A percentile compares a stretch with the other conserved stretches of the same genome.
These are phyloP conservation scores for Neurospora sp. DNA, from an alignment of 495 filamentous ascomycete genomes.

Conservation along the genomic window DNA sequence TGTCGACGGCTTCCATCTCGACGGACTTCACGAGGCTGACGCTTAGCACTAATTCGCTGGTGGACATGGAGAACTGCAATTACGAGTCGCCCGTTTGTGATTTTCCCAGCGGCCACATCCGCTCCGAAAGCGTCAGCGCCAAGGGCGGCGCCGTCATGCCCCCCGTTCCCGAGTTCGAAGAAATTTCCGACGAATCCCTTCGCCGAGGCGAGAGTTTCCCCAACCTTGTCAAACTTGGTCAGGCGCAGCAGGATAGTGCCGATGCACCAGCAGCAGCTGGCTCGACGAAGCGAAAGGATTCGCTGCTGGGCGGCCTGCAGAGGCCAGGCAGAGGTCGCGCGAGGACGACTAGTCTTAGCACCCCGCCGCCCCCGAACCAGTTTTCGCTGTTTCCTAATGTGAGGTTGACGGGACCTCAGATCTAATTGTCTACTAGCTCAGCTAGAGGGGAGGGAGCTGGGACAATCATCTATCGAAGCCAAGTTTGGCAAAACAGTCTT, in stretches of 20 bases:
- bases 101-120: background rate
- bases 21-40: constrained; percentile 36
- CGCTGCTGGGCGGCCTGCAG: constrained; percentile 9
- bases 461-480: background rate
- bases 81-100: background rate
- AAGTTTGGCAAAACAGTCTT: background rate
- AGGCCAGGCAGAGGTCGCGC: constrained; percentile 14
- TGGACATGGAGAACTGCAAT: constrained; percentile 17
- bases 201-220: constrained; percentile 15
- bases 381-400: constrained; percentile 29
- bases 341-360: constrained; percentile 29
- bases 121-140: constrained; percentile 12
- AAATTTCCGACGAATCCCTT: constrained; percentile 1
- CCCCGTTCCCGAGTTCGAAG: constrained; percentile 22
- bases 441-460: background rate
- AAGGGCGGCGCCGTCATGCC: constrained; percentile 12
- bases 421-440: constrained; percentile 6
- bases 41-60: constrained; percentile 30
- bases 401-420: constrained; percentile 14
- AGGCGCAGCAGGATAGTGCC: constrained; percentile 4
- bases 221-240: constrained; percentile 11
- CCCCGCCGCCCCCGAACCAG: constrained; percentile 29
- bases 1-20: constrained; percentile 31
- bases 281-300: constrained; percentile 16
- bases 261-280: background rate